phyloP scores from a whole-genome alignment of 2,329 filamentous ascomycete genomes.

The Ophiognomonia clavigignenti-juglandacearum region DNA sequence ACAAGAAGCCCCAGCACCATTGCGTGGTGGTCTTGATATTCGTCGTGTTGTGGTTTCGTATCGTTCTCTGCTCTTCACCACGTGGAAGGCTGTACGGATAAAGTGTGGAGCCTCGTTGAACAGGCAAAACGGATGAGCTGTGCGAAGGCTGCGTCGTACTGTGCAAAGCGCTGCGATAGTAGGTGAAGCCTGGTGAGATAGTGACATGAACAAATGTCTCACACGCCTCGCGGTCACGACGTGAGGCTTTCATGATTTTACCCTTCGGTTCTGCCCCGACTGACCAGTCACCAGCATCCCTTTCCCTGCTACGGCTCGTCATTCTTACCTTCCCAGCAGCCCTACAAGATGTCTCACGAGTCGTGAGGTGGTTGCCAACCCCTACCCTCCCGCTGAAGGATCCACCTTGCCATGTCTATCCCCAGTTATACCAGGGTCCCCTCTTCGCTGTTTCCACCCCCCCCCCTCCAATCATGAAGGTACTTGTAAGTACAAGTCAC shows the following conservation, averaged over 20 bases:
- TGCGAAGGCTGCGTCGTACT: too few relatives aligned
- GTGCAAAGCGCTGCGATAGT: too few relatives aligned
- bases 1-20: slow-evolving; percentile 50
- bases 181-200: not conserved
- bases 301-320: slow-evolving; percentile 8
- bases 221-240: not conserved
- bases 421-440: not conserved
- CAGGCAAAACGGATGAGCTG: too few relatives aligned
- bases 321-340: slow-evolving; percentile 4
- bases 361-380: not conserved
- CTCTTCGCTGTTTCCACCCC: not conserved
- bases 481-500: slow-evolving; percentile 11
- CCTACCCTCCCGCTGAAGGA: slow-evolving; percentile 8
- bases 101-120: not conserved
- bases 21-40: slow-evolving; percentile 1
- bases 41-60: not conserved
- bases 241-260: not conserved
- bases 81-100: not conserved
- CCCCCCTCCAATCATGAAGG: slow-evolving; percentile 3
- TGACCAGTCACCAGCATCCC: not conserved
- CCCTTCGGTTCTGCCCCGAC: slow-evolving; percentile 9
- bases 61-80: not conserved
- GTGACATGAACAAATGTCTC: not conserved
- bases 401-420: slow-evolving; percentile 14
- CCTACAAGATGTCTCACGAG: not conserved